Evolutionary conservation across 2,329 filamentous ascomycete genomes (phyloP), one percentile per base, ranked within the genome.

Genomic region (Teratosphaeria zuluensis): DNA sequence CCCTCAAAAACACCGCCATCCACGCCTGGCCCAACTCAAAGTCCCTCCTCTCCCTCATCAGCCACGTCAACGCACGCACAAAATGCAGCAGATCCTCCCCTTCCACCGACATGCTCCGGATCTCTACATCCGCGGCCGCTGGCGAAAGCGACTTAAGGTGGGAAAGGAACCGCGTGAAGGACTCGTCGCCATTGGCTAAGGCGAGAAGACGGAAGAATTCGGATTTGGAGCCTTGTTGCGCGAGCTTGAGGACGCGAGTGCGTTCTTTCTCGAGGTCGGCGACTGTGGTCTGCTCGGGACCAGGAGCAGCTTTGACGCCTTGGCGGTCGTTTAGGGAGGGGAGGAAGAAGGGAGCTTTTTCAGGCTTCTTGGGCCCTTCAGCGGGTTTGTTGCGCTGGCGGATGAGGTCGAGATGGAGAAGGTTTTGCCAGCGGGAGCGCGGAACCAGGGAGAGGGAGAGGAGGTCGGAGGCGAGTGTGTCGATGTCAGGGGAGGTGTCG

Each of bases 261-360:
- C 69, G 66, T 61, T 72, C 71, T 58, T 65, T 63, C 51, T 70
- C 69, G 19, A 70, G 38, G 7, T 67, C 61, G 69, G 72, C 32
- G 62, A 65, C 58, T 31, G 58, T 46, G 56, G 60, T 46, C 52
- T 59, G 74, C 6, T 56, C 46, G 5, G 54, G 32, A 5, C 63
- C 58, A 24, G 68, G 64, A 21, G 58, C 21, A 21, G 58, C 54
- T 24, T 56, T 38, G 31, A 57, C 52, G 33, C 70, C 68, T 42
- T 68, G 64, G 8, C 62, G 58, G 48, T 69, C 66, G 53, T 80
- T 79, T 4, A 87, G 77, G 0, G 87, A 87, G 0, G 91, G 90
- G 3, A 97, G 80, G 79, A 97, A 97, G 79, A 97, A 97, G 0
- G 94, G 95, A 0, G 92, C 92, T 70, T 95, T 95, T 71, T 96